Conservation (phyloP, 2,329 filamentous ascomycete genomes). For the Neopestalotiopsis sp. region DNA sequence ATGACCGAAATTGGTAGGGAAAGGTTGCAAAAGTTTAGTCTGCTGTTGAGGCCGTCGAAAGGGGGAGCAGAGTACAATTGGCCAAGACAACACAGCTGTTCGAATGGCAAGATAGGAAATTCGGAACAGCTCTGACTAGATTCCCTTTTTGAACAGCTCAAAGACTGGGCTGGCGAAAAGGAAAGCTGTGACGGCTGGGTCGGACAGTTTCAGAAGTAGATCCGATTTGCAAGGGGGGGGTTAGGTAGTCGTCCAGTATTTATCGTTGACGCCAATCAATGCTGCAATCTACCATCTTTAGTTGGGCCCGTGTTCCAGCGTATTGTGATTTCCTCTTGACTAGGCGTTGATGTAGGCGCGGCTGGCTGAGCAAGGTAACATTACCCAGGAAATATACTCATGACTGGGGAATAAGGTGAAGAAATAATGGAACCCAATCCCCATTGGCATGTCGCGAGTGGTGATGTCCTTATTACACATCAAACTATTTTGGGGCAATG, state of each 20-base stretch:
- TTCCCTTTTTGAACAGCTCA: not conserved
- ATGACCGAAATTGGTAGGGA: not conserved
- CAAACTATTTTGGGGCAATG: not conserved
- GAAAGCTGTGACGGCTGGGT: not conserved
- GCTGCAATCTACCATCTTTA: not conserved
- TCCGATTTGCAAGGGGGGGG: constrained; percentile 5
- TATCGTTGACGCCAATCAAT: not conserved
- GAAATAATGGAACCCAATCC: not conserved
- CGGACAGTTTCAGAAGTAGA: constrained; percentile 12
- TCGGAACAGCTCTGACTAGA: not conserved
- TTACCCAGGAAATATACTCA: not conserved
- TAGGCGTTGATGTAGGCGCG: not conserved
- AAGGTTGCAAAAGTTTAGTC: not conserved
- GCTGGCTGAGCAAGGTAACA: not conserved
- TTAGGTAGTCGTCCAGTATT: not conserved
- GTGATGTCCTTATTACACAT: constrained; percentile 14
- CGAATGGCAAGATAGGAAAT: not conserved
- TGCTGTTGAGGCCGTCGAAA: not conserved
- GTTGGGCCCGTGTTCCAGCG: not conserved
- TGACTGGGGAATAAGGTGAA: not conserved
- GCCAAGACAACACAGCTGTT: not conserved
- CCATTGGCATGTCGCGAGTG: not conserved
- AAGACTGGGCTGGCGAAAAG: not conserved
- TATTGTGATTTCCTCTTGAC: not conserved
- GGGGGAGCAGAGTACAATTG: not conserved